Percentiles rank a stretch among this genome's conserved stretches.
Conservation (phyloP, 345 rosid genomes). For the Salix dunnii region DNA sequence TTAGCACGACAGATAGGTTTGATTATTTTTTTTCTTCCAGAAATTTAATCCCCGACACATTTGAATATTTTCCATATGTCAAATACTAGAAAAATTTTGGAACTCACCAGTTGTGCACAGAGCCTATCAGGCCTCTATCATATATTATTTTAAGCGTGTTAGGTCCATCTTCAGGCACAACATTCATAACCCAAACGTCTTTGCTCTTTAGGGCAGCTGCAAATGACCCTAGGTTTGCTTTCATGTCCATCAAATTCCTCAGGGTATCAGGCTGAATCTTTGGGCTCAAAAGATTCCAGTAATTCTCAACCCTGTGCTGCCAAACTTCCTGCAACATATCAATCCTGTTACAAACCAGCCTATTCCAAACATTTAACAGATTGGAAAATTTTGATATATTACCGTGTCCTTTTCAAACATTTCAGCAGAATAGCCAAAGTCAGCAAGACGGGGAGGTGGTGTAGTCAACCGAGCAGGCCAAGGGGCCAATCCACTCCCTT, state of each 20-base stretch:
- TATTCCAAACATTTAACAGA: constrained; percentile 11
- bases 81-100: not conserved
- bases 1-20: not conserved
- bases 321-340: constrained; percentile 57
- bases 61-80: not conserved
- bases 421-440: constrained; percentile 74
- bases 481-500: constrained; percentile 93
- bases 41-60: not conserved
- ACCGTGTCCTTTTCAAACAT: constrained; percentile 89
- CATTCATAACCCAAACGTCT: constrained; percentile 96
- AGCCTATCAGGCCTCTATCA: constrained; percentile 91
- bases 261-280: constrained; percentile 61
- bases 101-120: constrained; percentile 75
- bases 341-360: constrained; percentile 3
- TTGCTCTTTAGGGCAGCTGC: constrained; percentile 83
- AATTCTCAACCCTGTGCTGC: constrained; percentile 66
- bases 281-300: constrained; percentile 76
- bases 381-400: constrained; percentile 6
- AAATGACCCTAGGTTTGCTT: constrained; percentile 86
- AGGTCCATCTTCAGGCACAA: constrained; percentile 76
- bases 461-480: constrained; percentile 93
- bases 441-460: constrained; percentile 86
- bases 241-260: constrained; percentile 98
- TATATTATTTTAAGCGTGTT: constrained; percentile 80
- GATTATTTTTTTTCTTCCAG: not conserved